Conservation (phyloP, 2,329 filamentous ascomycete species). For the Alternaria sp. region DNA sequence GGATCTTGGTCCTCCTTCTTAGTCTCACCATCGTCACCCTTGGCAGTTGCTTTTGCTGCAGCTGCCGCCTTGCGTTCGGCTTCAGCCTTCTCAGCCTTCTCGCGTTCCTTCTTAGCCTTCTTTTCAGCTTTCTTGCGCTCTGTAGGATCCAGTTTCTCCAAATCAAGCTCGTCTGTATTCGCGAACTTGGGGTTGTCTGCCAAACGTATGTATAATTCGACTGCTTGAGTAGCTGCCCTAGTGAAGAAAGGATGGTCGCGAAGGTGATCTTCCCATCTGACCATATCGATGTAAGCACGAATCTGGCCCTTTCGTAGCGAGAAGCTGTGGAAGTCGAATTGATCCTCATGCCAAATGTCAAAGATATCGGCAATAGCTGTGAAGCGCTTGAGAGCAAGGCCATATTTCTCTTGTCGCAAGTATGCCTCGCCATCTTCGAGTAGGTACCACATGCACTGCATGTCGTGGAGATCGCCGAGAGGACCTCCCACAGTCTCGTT, state of each 20-base stretch:
- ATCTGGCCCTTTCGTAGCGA: constrained; percentile 97
- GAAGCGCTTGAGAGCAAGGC: constrained; percentile 90
- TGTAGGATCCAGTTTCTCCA: constrained; percentile 60
- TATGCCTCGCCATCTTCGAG: constrained; percentile 95
- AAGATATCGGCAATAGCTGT: constrained; percentile 91
- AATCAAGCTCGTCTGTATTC: constrained; percentile 69
- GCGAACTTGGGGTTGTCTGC: constrained; percentile 75
- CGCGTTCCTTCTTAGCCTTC: constrained; percentile 83
- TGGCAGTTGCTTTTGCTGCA: constrained; percentile 63
- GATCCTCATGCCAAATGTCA: constrained; percentile 96
- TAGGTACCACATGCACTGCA: constrained; percentile 98
- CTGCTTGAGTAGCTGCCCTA: constrained; percentile 80
- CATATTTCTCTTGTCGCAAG: constrained; percentile 80
- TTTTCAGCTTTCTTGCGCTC: constrained; percentile 89
- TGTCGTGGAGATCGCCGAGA: constrained; percentile 89
- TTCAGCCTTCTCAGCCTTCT: constrained; percentile 77
- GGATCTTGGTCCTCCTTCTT: constrained; percentile 95
- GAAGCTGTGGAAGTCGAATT: constrained; percentile 99
- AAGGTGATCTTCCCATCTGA: constrained; percentile 92
- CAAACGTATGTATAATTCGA: constrained; percentile 81
- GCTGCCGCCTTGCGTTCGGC: constrained; percentile 84
- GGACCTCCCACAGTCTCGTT: constrained; percentile 90
- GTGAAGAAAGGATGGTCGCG: constrained; percentile 94
- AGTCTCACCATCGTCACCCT: constrained; percentile 67
- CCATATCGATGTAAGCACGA: constrained; percentile 92